Conservation (phyloP, 257 asterid species). For the Cynanchum wilfordii region DNA sequence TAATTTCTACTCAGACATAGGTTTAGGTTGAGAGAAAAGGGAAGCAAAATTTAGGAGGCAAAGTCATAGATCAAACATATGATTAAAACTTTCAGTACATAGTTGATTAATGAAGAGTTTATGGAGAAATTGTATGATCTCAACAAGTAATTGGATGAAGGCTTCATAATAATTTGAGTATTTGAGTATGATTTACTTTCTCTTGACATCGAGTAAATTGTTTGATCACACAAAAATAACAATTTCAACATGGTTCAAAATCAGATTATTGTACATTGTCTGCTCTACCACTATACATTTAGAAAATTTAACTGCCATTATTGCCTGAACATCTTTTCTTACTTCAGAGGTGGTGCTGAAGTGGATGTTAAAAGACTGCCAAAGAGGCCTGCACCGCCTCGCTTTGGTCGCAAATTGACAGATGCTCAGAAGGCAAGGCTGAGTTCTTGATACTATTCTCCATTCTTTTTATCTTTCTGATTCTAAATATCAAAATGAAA, state of each 20-base stretch:
- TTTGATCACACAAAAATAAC: not conserved
- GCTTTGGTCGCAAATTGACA: constrained; percentile 77
- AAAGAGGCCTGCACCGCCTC: constrained; percentile 95
- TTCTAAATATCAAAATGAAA: not conserved
- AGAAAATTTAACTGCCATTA: not conserved
- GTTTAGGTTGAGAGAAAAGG: not conserved
- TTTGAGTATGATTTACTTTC: not conserved
- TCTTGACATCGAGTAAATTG: not conserved
- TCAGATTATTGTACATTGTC: not conserved
- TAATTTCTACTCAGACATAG: not conserved
- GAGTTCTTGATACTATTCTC: not conserved
- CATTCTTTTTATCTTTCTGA: not conserved
- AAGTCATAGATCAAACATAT: too few species aligned
- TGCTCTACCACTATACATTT: not conserved
- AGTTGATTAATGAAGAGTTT: not conserved
- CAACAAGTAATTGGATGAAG: not conserved
- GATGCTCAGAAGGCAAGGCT: constrained; percentile 78
- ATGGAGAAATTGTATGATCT: not conserved
- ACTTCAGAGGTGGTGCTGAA: constrained; percentile 72
- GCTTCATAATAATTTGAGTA: not conserved
- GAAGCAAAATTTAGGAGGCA: not conserved
- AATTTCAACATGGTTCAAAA: not conserved
- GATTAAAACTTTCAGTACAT: too few species aligned
- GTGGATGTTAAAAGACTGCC: constrained; percentile 85
- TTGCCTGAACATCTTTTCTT: constrained; percentile 3